phyloP scores from a whole-genome alignment of 2,329 filamentous ascomycete genomes.

The Penicillium sp. region DNA sequence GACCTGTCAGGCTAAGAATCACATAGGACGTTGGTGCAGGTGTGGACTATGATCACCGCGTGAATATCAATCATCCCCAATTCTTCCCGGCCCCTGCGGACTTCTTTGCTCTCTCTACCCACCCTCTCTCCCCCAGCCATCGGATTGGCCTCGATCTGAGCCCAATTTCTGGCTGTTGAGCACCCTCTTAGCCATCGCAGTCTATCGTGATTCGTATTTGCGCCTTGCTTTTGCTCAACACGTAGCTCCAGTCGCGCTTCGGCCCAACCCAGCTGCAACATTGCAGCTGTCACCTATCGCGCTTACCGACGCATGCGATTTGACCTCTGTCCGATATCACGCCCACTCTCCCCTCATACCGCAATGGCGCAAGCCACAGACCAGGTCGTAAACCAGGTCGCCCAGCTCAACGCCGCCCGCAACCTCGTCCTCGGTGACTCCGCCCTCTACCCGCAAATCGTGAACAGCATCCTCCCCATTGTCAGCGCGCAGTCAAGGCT shows the following conservation, averaged over 20 bases:
- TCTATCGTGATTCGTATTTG: conserved; percentile 1
- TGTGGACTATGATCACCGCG: too few species aligned
- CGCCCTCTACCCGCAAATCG: conserved; percentile 82
- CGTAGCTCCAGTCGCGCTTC: conserved; percentile 11
- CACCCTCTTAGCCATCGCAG: neutral
- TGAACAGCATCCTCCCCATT: conserved; percentile 88
- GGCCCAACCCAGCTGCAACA: conserved; percentile 2
- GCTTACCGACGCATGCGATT: neutral
- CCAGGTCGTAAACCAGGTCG: conserved; percentile 68
- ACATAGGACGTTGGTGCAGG: too few species aligned
- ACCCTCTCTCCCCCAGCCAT: conserved; percentile 4
- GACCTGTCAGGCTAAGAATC: too few species aligned
- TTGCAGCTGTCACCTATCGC: conserved; percentile 6
- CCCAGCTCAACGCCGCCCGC: conserved; percentile 83
- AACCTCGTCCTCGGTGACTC: conserved; percentile 82
- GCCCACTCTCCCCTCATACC: conserved; percentile 12
- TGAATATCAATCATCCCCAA: conserved; percentile 4
- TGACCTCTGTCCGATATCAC: conserved; percentile 5
- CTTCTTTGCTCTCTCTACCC: conserved; percentile 9
- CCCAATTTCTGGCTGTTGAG: neutral
- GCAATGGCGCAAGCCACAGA: conserved; percentile 52
- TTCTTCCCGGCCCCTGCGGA: conserved; percentile 17
- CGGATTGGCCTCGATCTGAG: neutral
- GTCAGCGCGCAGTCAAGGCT: conserved; percentile 68
- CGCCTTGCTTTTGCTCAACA: conserved; percentile 7